Evolutionary conservation across 1,284 basidiomycete genomes (phyloP).

Genomic region (Cutaneotrichosporon cavernicola): DNA sequence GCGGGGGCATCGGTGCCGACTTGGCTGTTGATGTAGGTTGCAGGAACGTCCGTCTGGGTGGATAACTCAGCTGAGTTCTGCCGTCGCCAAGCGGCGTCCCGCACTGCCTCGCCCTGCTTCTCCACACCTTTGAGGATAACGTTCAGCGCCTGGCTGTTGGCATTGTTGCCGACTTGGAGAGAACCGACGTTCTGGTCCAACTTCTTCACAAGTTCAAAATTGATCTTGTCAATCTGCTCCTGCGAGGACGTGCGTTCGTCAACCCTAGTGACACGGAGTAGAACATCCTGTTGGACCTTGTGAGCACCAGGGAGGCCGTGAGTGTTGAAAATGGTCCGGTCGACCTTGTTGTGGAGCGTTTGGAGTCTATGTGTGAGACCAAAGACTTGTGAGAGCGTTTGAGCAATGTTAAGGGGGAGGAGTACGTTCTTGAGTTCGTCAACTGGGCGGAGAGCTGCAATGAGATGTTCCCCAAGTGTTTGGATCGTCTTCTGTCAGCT

Average conservation of each 20-base stretch:
- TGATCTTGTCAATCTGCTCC: neutral
- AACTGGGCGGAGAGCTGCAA: slow-evolving; percentile 25
- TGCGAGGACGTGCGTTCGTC: neutral
- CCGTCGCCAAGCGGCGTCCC: neutral
- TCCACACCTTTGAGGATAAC: neutral
- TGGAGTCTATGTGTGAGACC: slow-evolving; percentile 6
- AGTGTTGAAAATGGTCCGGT: neutral
- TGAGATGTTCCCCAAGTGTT: slow-evolving; percentile 30
- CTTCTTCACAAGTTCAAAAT: neutral
- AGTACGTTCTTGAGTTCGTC: slow-evolving; percentile 22
- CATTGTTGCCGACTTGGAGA: neutral
- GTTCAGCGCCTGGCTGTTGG: neutral
- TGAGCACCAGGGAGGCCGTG: neutral
- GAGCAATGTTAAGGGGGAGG: slow-evolving; percentile 15
- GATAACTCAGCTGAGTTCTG: neutral
- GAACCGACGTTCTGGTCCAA: neutral
- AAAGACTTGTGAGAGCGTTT: slow-evolving; percentile 7
- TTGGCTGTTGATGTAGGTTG: neutral
- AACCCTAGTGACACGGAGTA: neutral
- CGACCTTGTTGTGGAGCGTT: slow-evolving; percentile 13
- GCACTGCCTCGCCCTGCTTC: neutral
- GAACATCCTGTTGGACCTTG: neutral
- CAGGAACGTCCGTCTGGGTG: neutral
- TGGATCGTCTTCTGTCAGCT: slow-evolving; percentile 15
- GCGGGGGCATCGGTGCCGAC: neutral